These are phyloP conservation scores for Flammula alnicola DNA, from an alignment of 1,284 basidiomycete species.

Conservation along the genomic window DNA sequence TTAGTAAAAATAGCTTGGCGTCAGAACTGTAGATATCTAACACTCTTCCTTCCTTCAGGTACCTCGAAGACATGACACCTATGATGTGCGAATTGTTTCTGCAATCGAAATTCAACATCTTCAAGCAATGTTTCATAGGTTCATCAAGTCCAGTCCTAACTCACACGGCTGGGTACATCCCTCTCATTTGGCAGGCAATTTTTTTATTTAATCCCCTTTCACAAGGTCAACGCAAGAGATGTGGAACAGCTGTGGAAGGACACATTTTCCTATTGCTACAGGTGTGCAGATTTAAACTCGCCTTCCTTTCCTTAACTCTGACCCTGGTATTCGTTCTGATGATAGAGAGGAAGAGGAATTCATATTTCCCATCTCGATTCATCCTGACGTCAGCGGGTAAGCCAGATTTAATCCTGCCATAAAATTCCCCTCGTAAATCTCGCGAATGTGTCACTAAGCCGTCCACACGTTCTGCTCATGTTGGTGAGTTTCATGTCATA, in stretches of 20 bases:
- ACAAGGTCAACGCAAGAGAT: constrained; percentile 72
- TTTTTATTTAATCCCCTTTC: neutral
- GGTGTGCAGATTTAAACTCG: constrained; percentile 36
- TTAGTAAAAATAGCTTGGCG: constrained; percentile 28
- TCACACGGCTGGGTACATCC: constrained; percentile 66
- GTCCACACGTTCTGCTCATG: constrained; percentile 71
- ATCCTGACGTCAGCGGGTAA: constrained; percentile 79
- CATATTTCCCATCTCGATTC: constrained; percentile 78
- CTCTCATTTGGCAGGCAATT: neutral
- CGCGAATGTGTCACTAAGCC: constrained; percentile 38
- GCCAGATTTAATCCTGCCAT: constrained; percentile 42
- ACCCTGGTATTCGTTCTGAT: constrained; percentile 15
- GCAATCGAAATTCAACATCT: neutral
- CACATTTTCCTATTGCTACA: constrained; percentile 71
- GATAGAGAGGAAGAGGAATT: constrained; percentile 71
- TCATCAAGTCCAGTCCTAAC: constrained; percentile 68
- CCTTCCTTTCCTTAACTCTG: neutral
- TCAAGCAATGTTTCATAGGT: constrained; percentile 40
- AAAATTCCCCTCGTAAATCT: too few relatives aligned
- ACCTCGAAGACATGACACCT: constrained; percentile 71
- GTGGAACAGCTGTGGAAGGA: constrained; percentile 82
- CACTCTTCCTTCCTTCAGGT: constrained; percentile 41
- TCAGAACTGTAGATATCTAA: too few relatives aligned
- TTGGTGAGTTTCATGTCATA: constrained; percentile 46
- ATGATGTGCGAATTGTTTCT: constrained; percentile 67